phyloP scores from a whole-genome alignment of 2,329 filamentous ascomycete genomes.

The Allantophomopsis lycopodina region DNA sequence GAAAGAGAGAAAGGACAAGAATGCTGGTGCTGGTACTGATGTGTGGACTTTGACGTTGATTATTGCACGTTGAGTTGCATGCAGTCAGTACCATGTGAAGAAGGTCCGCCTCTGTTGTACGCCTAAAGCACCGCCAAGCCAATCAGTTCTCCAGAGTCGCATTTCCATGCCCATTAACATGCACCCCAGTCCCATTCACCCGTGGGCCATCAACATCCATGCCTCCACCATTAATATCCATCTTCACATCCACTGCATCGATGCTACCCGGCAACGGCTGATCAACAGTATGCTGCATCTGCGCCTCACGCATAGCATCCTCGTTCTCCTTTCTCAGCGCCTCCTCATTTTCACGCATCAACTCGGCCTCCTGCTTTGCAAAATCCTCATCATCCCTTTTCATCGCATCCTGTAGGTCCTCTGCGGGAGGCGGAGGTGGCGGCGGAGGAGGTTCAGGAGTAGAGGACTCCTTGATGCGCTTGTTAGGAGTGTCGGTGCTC shows the following conservation, averaged over 20 bases:
- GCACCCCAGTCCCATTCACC: no score
- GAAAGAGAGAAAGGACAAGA: no score
- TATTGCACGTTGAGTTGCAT: no score
- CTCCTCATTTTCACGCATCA: constrained; percentile 17
- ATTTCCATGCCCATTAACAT: no score
- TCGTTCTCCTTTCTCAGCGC: constrained; percentile 7
- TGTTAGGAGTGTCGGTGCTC: constrained; percentile 9
- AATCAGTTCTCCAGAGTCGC: no score
- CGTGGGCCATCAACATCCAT: not conserved
- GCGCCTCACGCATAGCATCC: constrained; percentile 1
- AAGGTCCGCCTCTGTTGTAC: no score
- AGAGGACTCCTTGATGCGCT: constrained; percentile 14
- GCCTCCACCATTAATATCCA: not conserved
- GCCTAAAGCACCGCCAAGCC: no score
- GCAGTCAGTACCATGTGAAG: no score
- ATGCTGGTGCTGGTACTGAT: no score
- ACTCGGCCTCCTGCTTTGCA: constrained; percentile 14
- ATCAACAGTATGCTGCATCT: not conserved
- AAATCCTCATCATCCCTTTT: constrained; percentile 3
- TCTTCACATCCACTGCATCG: not conserved
- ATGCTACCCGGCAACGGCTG: not conserved
- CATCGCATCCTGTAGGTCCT: constrained; percentile 2
- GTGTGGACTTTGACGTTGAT: no score
- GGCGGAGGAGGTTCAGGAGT: constrained; percentile 7
- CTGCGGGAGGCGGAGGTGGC: constrained; percentile 15